Base-by-base conservation (phyloP, 306 rosid genomes). In the Fagus sylvatica region DNA sequence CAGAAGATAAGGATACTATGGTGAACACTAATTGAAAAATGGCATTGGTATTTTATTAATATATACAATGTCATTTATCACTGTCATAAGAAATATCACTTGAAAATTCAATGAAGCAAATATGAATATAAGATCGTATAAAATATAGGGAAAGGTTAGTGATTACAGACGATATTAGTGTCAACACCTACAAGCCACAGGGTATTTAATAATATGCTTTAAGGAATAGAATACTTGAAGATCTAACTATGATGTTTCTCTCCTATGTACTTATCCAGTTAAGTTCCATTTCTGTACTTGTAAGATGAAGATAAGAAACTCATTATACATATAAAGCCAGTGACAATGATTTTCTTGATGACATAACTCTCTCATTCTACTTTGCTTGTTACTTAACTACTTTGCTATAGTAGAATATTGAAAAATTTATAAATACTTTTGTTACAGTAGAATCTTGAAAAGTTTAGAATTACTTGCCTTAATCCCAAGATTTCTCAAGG, bases 401-500 rank as follows among this genome's bases (percentile, higher is more conserved):
- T 28, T 34, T 13, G 13, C 13, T n/a, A 16, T 15, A 37, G 43
- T 7, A 59, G 36, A 75, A 75, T 81, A 81, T 69, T 81, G 69
- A 42, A 28, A 69, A 69, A 62, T 64, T 41, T 80, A 66, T 34
- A 79, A 73, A 83, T 66, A 88, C 97, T 57, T 1, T 34, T 13
- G 13, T 62, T n/a, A 1, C 9, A 37, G 70, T 7, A 71, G 42
- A 75, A 75, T 81, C 84, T 75, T 81, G 72, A 49, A 28, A 69
- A 69, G 69, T 69, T 41, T 80, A 60, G 39, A 79, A 73, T 81
- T 62, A 88, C 98, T 83, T 83, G 82, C 98, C 96, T 92, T 88
- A 66, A 89, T 73, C 76, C 98, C 98, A 64, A 92, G 82, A 86
- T 88, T 92, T 84, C 81, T 89, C 89, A 95, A 91, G 78, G 97